Conservation (phyloP, 176 grass and related monocot genomes). For the Musa beccarii region DNA sequence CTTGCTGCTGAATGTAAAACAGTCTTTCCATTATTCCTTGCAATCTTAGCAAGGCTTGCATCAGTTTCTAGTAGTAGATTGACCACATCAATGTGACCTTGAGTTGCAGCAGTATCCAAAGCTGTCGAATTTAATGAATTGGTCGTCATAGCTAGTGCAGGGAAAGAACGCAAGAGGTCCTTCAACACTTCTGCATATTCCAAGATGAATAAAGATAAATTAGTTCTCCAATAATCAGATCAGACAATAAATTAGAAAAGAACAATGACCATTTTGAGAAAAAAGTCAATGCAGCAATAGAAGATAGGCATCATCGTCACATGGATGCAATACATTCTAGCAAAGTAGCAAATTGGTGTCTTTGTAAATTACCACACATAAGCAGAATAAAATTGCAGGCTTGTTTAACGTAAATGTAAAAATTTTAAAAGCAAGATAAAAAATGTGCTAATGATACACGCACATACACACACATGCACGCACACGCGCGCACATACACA, state of each 20-base stretch:
- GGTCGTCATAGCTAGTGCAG: constrained; percentile 22
- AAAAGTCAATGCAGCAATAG: not conserved
- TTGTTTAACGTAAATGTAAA: not conserved
- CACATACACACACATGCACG: too few relatives aligned
- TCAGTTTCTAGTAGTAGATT: constrained; percentile 19
- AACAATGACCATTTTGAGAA: not conserved
- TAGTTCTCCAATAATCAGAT: not conserved
- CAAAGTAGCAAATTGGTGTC: not conserved
- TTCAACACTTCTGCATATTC: constrained; percentile 19
- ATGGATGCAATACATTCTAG: not conserved
- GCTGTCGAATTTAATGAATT: constrained; percentile 20
- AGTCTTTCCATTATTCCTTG: constrained; percentile 20
- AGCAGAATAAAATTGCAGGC: not conserved
- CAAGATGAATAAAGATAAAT: not conserved
- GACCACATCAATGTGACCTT: constrained; percentile 18
- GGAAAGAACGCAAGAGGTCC: constrained; percentile 14
- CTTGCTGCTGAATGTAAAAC: constrained; percentile 21
- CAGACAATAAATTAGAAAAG: not conserved
- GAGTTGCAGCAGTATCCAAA: constrained; percentile 15
- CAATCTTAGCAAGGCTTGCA: constrained; percentile 20
- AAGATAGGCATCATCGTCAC: not conserved
- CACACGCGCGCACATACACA: too few relatives aligned
- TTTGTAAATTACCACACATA: not conserved
- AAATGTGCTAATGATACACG: not conserved
- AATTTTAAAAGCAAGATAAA: not conserved